These are phyloP conservation scores for Mycena amicta DNA, from an alignment of 768 basidiomycete species.

Conservation along the genomic window DNA sequence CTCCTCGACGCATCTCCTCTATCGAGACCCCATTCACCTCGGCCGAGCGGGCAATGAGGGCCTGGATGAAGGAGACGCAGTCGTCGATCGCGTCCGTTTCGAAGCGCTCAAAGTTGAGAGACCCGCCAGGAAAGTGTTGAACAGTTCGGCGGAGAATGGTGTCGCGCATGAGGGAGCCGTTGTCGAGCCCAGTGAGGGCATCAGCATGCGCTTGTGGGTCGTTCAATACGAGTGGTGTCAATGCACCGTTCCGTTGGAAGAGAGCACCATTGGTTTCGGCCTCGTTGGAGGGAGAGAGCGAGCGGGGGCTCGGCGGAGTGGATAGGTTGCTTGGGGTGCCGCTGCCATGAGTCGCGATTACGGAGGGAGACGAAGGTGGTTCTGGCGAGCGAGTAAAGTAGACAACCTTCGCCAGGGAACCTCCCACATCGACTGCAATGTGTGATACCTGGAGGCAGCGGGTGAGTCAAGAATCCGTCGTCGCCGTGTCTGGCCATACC, in stretches of 20 bases:
- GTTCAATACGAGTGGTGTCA: conserved; percentile 74
- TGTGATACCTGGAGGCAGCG: too few species aligned
- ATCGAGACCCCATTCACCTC: conserved; percentile 82
- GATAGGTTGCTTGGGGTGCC: conserved; percentile 48
- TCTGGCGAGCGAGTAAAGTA: conserved; percentile 96
- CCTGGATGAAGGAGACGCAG: conserved; percentile 85
- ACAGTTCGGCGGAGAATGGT: conserved; percentile 70
- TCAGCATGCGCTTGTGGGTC: conserved; percentile 46
- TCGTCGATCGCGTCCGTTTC: conserved; percentile 87
- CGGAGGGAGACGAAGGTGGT: conserved; percentile 76
- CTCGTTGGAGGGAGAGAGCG: conserved; percentile 44
- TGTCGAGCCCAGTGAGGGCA: conserved; percentile 40
- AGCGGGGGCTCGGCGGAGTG: conserved; percentile 38
- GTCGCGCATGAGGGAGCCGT: conserved; percentile 52
- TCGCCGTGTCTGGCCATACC: conserved; percentile 37
- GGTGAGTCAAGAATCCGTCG: too few species aligned
- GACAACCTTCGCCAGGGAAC: conserved; percentile 95
- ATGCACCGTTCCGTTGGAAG: conserved; percentile 63
- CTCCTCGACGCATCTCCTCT: conserved; percentile 87
- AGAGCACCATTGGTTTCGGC: conserved; percentile 29
- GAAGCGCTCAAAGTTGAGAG: conserved; percentile 96
- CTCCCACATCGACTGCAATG: conserved; percentile 71
- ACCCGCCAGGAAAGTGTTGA: conserved; percentile 92
- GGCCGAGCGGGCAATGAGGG: conserved; percentile 86
- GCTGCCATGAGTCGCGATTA: conserved; percentile 60